Evolutionary conservation across 805 yeast genomes (phyloP).

Genomic region (Clavispora phyllophila): DNA sequence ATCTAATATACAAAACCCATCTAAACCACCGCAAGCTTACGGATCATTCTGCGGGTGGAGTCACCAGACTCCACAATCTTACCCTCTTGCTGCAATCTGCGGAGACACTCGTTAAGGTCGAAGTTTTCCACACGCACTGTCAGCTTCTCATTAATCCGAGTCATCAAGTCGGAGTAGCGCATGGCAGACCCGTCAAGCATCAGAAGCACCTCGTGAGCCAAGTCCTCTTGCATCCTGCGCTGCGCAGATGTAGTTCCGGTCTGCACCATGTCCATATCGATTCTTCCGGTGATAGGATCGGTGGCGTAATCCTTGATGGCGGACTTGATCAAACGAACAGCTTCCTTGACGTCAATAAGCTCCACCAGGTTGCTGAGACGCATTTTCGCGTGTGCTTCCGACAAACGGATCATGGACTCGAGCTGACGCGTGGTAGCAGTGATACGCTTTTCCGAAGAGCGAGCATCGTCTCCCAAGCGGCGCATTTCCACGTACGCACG

Average conservation of each 20-base stretch:
- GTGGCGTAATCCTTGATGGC: conserved; percentile 98
- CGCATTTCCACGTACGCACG: conserved; percentile 90
- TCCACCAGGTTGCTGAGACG: conserved; percentile 69
- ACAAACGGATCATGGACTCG: conserved; percentile 88
- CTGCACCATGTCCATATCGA: conserved; percentile 95
- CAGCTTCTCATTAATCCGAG: conserved; percentile 61
- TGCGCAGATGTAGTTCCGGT: conserved; percentile 92
- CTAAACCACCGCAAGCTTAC: conserved; percentile 18
- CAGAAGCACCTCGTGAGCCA: conserved; percentile 54
- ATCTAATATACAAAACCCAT: not conserved
- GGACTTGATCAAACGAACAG: conserved; percentile 84
- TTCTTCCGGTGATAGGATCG: conserved; percentile 93
- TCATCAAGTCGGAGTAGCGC: conserved; percentile 53
- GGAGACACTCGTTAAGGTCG: conserved; percentile 64
- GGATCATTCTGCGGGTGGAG: conserved; percentile 59
- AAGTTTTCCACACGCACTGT: conserved; percentile 61
- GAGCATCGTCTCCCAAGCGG: conserved; percentile 84
- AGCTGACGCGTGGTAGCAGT: conserved; percentile 98
- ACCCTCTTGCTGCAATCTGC: conserved; percentile 67
- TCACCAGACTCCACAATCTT: conserved; percentile 66
- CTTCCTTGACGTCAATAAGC: conserved; percentile 81
- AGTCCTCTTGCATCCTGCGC: conserved; percentile 69
- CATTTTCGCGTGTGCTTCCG: conserved; percentile 98
- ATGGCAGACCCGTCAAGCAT: conserved; percentile 51
- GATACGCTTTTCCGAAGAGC: conserved; percentile 81